A percentile compares a stretch with the other conserved stretches of the same genome.
phyloP scores from a whole-genome alignment of 176 grass and related monocot species.

The Eleusine indica region DNA sequence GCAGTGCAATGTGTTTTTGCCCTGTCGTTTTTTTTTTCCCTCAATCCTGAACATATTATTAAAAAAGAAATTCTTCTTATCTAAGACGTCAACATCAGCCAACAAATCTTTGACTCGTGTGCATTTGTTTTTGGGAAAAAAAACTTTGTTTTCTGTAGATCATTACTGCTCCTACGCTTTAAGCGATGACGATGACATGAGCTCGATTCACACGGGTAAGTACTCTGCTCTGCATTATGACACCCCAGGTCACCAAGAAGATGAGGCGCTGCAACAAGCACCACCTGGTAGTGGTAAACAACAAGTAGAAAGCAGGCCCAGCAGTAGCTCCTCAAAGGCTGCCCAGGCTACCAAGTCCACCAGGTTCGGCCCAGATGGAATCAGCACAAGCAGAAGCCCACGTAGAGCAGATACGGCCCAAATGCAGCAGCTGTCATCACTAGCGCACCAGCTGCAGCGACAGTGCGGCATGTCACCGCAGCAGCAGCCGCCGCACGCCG shows the following conservation, averaged over 20 bases:
- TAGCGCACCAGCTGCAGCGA: constrained; percentile 26
- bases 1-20: no score
- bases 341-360: neutral
- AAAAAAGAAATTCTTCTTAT: no score
- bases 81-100: no score
- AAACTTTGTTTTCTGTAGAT: constrained; percentile 49
- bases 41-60: no score
- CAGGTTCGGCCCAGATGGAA: constrained; percentile 45
- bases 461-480: constrained; percentile 34
- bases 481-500: constrained; percentile 6
- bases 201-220: constrained; percentile 66
- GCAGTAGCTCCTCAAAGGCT: neutral
- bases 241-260: constrained; percentile 34
- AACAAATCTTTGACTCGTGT: neutral
- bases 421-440: no score
- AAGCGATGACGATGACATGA: constrained; percentile 71
- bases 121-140: no score
- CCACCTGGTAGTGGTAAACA: neutral
- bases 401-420: neutral
- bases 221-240: constrained; percentile 56
- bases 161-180: constrained; percentile 3
- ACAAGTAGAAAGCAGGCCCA: neutral
- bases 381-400: neutral
- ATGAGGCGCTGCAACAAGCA: neutral
- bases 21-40: no score